Base-by-base conservation (phyloP, 768 basidiomycete genomes). In the Leccinum broughii region DNA sequence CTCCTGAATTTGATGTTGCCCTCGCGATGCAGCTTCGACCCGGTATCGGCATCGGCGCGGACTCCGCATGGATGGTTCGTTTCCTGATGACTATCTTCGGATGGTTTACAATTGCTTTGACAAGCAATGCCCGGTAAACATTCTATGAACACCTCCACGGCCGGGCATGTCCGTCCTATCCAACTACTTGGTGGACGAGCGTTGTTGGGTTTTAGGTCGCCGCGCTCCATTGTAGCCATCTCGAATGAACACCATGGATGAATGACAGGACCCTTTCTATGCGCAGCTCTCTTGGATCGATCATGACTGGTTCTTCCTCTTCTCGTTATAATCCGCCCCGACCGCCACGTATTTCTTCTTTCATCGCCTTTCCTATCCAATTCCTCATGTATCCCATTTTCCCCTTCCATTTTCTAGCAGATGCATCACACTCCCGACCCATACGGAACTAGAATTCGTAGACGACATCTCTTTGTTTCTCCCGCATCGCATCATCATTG, bases 1-100 rank as follows among this genome's bases (percentile, higher is more conserved):
- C 86, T 41, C 71, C 76, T 24, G 77, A 76, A 64, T 68, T 81
- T 32, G 89, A 91, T 66, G 79, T 89, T 51, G 89, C 87, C 17
- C 81, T 92, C 6, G 88, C 88, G 49, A 87, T 91, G 87, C 89
- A 91, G 72, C 79, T 90, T 52, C 81, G 88, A 32, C 88, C 88
- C 6, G 88, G 89, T 1, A 73, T 90, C 22, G 89, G 88, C 39
- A 72, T 81, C 11, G 86, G 88, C 44, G 85, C 88, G 11, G 89
- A 91, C 66, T 81, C 88, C 6, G 89, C 89, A 39, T 91, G 88
- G 88, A 83, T 90, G 79, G 87, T 91, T 53, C 77, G 89, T 60
- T 91, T 89, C 70, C 72, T 91, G 73, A 90, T 92, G 89, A 78
- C 85, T 32, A 81, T 90, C 73, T 90, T 88, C 70, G 89, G 89